These are phyloP conservation scores for Pisolithus microcarpus DNA, from an alignment of 768 basidiomycete genomes.

Conservation along the genomic window DNA sequence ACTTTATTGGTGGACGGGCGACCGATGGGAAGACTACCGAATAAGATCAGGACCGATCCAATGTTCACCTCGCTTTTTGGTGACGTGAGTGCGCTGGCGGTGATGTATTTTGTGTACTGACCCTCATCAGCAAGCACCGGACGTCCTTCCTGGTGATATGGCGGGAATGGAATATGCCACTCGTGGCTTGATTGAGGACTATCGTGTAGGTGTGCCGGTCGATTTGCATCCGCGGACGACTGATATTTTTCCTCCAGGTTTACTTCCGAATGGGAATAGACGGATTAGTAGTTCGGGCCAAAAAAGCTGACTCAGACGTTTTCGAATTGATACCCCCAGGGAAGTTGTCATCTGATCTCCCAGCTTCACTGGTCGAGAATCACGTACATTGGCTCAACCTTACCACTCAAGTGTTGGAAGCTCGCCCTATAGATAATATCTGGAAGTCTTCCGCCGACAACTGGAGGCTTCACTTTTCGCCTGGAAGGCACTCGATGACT, in stretches of 20 bases:
- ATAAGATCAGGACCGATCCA: conserved; percentile 23
- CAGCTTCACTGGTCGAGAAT: conserved; percentile 13
- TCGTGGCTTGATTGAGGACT: conserved; percentile 9
- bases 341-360: conserved; percentile 20
- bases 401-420: conserved; percentile 15
- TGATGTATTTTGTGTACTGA: neutral
- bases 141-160: conserved; percentile 29
- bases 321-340: conserved; percentile 20
- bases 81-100: conserved; percentile 19
- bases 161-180: conserved; percentile 30
- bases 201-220: conserved; percentile 12
- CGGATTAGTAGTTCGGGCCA: conserved; percentile 16
- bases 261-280: conserved; percentile 14
- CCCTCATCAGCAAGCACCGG: conserved; percentile 18
- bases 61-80: conserved; percentile 33
- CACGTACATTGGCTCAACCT: conserved; percentile 29
- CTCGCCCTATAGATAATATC: conserved; percentile 18
- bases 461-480: conserved; percentile 11
- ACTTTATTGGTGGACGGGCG: conserved; percentile 36
- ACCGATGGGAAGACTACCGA: conserved; percentile 33
- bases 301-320: neutral
- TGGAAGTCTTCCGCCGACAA: conserved; percentile 24
- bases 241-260: conserved; percentile 8
- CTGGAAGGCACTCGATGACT: neutral
- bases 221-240: neutral